Evolutionary conservation across 495 filamentous ascomycete species (phyloP).

Genomic region (Beverwykella pulmonaria): DNA sequence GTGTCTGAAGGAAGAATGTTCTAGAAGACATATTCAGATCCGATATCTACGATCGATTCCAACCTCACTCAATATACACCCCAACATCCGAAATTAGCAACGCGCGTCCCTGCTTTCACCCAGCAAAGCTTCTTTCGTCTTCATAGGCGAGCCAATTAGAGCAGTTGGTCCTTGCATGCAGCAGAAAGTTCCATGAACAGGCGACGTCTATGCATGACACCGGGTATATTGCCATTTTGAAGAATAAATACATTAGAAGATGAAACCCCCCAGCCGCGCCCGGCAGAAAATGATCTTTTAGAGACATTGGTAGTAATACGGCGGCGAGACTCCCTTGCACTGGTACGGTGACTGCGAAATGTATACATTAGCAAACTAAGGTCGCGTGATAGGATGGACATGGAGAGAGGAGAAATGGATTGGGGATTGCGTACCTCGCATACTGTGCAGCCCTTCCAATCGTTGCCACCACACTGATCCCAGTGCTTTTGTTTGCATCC

Average conservation of each 20-base stretch:
- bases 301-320: slow-evolving; percentile 26
- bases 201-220: neutral
- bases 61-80: too few species aligned
- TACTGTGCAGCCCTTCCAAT: slow-evolving; percentile 33
- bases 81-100: neutral
- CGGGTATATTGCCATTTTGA: neutral
- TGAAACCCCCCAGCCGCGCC: neutral
- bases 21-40: too few species aligned
- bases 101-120: neutral
- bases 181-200: neutral
- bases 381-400: neutral
- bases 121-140: neutral
- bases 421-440: slow-evolving; percentile 24
- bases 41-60: too few species aligned
- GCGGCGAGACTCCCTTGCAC: slow-evolving; percentile 26
- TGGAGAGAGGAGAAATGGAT: neutral
- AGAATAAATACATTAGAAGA: neutral
- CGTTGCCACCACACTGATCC: slow-evolving; percentile 36
- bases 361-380: neutral
- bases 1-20: too few species aligned
- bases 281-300: slow-evolving; percentile 4
- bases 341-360: slow-evolving; percentile 14
- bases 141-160: neutral
- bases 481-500: slow-evolving; percentile 32
- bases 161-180: neutral